Conservation (phyloP, 768 basidiomycete genomes). For the Auricularia auricula-judae region DNA sequence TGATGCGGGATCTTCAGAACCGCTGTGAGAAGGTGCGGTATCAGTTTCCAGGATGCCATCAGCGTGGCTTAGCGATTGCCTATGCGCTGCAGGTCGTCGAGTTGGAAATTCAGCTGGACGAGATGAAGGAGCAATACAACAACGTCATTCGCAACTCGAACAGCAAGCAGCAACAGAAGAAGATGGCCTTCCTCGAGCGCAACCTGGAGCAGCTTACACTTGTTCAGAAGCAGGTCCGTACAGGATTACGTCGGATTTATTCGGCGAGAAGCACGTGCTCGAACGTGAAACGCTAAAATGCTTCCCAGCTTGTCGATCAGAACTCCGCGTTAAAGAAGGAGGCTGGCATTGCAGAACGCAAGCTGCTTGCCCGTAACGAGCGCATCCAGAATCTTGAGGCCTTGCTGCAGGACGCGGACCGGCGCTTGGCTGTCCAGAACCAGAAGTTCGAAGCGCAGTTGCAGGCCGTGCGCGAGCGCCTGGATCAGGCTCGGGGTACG, state of each 20-base stretch:
- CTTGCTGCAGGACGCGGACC: constrained; percentile 86
- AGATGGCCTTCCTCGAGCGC: constrained; percentile 96
- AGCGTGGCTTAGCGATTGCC: constrained; percentile 6
- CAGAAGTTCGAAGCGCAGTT: constrained; percentile 92
- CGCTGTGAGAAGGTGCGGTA: constrained; percentile 88
- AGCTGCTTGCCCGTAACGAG: constrained; percentile 91
- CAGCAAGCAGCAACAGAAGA: constrained; percentile 96
- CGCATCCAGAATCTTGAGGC: constrained; percentile 95
- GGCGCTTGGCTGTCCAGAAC: constrained; percentile 83
- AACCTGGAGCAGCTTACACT: constrained; percentile 91
- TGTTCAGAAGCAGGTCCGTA: constrained; percentile 88
- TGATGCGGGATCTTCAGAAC: constrained; percentile 98
- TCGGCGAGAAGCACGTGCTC: constrained; percentile 1
- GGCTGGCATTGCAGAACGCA: constrained; percentile 91
- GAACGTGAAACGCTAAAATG: constrained; percentile 8
- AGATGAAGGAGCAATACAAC: constrained; percentile 98
- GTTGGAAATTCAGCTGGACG: constrained; percentile 96
- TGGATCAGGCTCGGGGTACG: constrained; percentile 88
- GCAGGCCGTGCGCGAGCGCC: constrained; percentile 80
- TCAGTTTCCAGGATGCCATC: neutral
- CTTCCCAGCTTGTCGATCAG: constrained; percentile 84
- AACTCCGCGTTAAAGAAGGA: constrained; percentile 96
- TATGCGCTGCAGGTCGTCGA: constrained; percentile 72
- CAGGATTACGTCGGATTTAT: neutral
- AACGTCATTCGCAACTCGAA: constrained; percentile 97